Percentiles rank a stretch among this genome's conserved stretches.
Evolutionary conservation across 139 green algal species (phyloP).

Genomic region (Eudorina sp.): DNA sequence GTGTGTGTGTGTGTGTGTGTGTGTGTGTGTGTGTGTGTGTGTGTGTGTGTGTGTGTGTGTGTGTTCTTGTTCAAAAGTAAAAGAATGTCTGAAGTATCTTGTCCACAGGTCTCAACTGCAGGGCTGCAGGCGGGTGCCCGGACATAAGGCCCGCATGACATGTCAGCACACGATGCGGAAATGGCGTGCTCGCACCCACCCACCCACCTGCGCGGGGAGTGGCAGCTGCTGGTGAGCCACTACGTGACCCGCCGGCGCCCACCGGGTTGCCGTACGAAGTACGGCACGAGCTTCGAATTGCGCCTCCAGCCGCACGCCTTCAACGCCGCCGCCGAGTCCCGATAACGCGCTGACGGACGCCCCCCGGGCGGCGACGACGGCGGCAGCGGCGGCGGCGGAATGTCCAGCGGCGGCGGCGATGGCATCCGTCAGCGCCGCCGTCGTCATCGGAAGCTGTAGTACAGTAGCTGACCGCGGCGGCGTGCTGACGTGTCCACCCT

Average conservation of each 20-base stretch:
- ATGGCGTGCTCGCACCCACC: too few species aligned
- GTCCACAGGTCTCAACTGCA: too few species aligned
- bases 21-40: too few species aligned
- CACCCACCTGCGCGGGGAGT: slow-evolving; percentile 9
- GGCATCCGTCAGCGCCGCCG: background rate
- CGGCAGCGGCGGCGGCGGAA: background rate
- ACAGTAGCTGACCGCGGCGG: background rate
- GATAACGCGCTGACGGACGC: background rate
- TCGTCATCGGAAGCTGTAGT: background rate
- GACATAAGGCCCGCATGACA: too few species aligned
- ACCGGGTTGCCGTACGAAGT: slow-evolving; percentile 51
- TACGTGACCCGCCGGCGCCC: slow-evolving; percentile 70
- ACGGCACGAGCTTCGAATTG: slow-evolving; percentile 69
- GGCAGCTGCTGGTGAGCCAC: slow-evolving; percentile 65
- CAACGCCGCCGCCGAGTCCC: background rate
- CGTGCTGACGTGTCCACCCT: background rate
- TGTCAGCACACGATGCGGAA: too few species aligned
- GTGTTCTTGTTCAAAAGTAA: too few species aligned
- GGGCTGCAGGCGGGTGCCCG: too few species aligned
- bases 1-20: too few species aligned
- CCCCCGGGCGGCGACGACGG: background rate
- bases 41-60: too few species aligned
- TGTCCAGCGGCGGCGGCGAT: background rate
- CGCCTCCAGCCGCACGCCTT: slow-evolving; percentile 41
- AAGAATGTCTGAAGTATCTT: too few species aligned